phyloP scores from a whole-genome alignment of 2,329 filamentous ascomycete species.

The Fusarium dlaminii region DNA sequence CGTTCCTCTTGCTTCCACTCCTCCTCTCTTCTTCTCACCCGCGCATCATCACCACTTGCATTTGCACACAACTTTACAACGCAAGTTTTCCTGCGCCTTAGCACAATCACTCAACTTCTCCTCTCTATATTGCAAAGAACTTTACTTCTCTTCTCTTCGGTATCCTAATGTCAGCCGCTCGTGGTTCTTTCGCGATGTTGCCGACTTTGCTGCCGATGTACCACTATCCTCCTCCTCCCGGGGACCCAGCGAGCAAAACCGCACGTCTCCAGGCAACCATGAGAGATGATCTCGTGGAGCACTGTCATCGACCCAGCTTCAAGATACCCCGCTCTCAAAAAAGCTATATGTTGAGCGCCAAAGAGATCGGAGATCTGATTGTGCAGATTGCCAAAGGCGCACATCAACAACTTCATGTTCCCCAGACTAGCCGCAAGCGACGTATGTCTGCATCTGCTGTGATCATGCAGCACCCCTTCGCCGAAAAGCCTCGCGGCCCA shows the following conservation, averaged over 20 bases:
- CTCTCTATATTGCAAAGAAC: too few relatives aligned
- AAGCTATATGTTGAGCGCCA: neutral
- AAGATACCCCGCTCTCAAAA: neutral
- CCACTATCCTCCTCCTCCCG: neutral
- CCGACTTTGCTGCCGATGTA: neutral
- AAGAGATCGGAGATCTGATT: neutral
- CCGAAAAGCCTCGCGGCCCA: neutral
- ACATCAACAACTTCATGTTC: neutral
- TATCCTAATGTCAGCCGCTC: neutral
- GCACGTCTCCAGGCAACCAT: neutral
- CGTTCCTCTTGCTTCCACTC: neutral
- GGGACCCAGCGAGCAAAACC: neutral
- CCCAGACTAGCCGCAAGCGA: neutral
- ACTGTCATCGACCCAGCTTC: neutral
- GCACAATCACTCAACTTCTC: too few relatives aligned
- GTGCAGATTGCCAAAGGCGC: neutral
- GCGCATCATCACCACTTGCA: neutral
- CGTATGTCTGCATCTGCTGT: neutral
- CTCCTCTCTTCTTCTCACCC: neutral
- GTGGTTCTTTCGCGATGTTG: neutral
- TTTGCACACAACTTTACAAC: neutral
- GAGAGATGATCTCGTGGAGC: neutral
- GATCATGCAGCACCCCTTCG: neutral
- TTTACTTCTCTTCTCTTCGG: too few relatives aligned
- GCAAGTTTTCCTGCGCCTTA: neutral